Conservation (phyloP, 106 monocot genomes). For the Apostasia ramifera region DNA sequence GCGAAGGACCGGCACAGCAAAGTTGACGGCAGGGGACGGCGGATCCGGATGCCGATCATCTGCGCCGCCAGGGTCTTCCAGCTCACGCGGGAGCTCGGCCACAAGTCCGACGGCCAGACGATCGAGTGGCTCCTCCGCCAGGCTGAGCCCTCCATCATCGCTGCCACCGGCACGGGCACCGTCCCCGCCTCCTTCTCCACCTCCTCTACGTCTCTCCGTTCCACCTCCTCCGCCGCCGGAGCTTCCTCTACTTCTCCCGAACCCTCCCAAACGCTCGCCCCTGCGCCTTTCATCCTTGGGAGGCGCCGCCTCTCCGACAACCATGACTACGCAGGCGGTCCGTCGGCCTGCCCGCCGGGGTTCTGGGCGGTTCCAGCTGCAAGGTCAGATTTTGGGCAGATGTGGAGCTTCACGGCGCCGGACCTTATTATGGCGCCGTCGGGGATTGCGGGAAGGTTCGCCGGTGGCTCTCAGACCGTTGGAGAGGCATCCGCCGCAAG, state of each 20-base stretch:
- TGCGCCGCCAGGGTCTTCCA: no score
- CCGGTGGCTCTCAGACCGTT: neutral
- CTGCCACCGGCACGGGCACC: no score
- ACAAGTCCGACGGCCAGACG: no score
- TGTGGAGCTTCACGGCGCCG: constrained; percentile 49
- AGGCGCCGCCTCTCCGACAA: constrained; percentile 36
- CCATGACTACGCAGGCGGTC: constrained; percentile 1
- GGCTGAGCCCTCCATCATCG: no score
- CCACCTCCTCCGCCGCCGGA: neutral
- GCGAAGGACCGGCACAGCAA: no score
- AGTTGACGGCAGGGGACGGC: no score
- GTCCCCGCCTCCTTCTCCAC: constrained; percentile 7
- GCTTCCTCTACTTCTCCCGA: neutral
- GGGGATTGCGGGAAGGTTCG: neutral
- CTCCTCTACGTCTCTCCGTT: constrained; percentile 1
- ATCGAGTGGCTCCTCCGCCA: no score
- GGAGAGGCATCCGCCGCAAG: constrained; percentile 77
- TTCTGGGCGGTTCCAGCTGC: constrained; percentile 44
- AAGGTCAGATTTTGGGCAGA: constrained; percentile 35
- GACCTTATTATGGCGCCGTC: constrained; percentile 16
- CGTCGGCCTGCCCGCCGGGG: neutral
- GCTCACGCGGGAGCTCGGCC: no score
- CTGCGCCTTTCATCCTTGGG: constrained; percentile 45
- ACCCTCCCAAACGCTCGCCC: neutral
- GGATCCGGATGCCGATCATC: no score